Evolutionary conservation across 768 basidiomycete species (phyloP).

Genomic region (Kwoniella sp.): DNA sequence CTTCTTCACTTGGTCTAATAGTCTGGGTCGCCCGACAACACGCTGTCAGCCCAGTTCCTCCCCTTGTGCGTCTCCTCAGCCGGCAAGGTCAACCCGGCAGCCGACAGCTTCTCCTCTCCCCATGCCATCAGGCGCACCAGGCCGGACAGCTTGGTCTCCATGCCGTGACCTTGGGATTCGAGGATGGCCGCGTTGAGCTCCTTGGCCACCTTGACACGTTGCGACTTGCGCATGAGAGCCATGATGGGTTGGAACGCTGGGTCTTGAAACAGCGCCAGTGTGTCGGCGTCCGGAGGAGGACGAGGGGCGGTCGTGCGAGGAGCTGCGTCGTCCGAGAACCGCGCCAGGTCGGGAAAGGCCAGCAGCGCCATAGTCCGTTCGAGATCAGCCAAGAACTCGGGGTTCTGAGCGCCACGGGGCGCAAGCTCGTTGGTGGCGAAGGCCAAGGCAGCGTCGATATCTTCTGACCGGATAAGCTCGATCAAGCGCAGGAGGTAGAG

Average conservation of each 20-base stretch:
- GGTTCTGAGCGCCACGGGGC: slow-evolving; percentile 88
- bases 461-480: slow-evolving; percentile 81
- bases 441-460: slow-evolving; percentile 69
- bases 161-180: slow-evolving; percentile 83
- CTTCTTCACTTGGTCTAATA: background rate
- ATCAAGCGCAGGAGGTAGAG: slow-evolving; percentile 94
- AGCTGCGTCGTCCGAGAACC: slow-evolving; percentile 31
- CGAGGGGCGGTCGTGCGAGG: slow-evolving; percentile 5
- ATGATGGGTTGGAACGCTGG: slow-evolving; percentile 61
- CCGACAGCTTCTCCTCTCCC: slow-evolving; percentile 74
- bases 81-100: slow-evolving; percentile 47
- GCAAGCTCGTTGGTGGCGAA: slow-evolving; percentile 95
- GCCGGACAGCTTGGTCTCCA: slow-evolving; percentile 81
- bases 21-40: slow-evolving; percentile 53
- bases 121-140: slow-evolving; percentile 78
- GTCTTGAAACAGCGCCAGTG: slow-evolving; percentile 28
- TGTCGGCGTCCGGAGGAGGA: slow-evolving; percentile 12
- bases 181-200: slow-evolving; percentile 95
- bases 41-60: slow-evolving; percentile 31
- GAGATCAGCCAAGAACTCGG: slow-evolving; percentile 83
- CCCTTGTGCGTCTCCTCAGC: slow-evolving; percentile 25
- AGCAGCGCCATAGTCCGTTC: slow-evolving; percentile 93
- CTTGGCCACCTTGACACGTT: slow-evolving; percentile 88
- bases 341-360: slow-evolving; percentile 53
- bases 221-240: slow-evolving; percentile 75